Evolutionary conservation across 2,329 filamentous ascomycete species (phyloP).

Genomic region (Aspergillus vadensis): DNA sequence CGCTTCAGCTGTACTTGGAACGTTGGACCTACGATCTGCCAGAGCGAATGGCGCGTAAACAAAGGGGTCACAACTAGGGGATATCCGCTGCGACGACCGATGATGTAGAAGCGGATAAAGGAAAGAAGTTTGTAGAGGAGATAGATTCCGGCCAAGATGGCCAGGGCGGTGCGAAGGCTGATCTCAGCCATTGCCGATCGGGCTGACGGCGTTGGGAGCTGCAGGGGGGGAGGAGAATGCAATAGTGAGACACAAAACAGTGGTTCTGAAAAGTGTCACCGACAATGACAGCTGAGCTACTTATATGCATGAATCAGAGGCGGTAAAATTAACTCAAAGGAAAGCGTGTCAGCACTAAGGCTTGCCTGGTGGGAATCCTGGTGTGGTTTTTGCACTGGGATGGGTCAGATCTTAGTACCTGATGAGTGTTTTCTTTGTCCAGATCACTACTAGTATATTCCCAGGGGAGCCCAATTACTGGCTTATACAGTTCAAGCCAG

Average conservation of each 20-base stretch:
- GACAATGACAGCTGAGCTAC: no score
- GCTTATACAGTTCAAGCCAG: no score
- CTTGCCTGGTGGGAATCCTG: no score
- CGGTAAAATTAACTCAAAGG: no score
- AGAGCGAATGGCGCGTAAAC: conserved; percentile 26
- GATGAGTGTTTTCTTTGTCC: no score
- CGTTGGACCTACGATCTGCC: conserved; percentile 30
- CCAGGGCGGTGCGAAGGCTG: background rate
- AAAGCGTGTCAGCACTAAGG: no score
- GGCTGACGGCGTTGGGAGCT: background rate
- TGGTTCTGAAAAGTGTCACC: background rate
- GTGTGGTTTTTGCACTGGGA: no score
- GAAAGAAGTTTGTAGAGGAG: conserved; percentile 2
- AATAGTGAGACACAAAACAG: no score
- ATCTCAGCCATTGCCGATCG: background rate
- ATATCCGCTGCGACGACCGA: conserved; percentile 29
- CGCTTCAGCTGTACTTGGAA: conserved; percentile 25
- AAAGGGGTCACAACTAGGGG: conserved; percentile 28
- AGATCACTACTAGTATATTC: no score
- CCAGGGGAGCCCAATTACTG: no score
- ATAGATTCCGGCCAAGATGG: background rate
- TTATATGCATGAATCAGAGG: no score
- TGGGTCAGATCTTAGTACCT: no score
- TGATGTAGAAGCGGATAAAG: conserved; percentile 17
- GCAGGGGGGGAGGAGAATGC: background rate